Base-by-base conservation (phyloP, 1,139 yeast species). In the Sugiyamaella xylanicola region DNA sequence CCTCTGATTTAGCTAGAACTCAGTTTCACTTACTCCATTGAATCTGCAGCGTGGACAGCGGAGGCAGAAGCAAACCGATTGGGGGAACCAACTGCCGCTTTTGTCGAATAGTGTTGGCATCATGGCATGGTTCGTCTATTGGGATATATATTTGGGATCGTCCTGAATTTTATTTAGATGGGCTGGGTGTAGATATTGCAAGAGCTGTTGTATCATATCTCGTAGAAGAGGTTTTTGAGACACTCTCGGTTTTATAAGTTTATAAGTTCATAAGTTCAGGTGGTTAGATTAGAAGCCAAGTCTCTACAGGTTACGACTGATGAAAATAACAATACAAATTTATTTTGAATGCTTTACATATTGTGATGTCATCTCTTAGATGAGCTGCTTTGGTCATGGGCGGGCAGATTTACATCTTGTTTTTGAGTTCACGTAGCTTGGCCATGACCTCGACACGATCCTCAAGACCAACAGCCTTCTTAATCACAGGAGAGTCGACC, bases 371-470 rank as follows among this genome's bases (percentile, higher is more conserved):
- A n/a, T n/a, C n/a, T 41, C 20, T 16, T 41, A 21, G n/a, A 9
- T 29, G 35, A 13, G 35, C 13, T 29, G 35, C 35, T 29, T 9
- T 9, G 37, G 13, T 32, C 15, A 16, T 32, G 15, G 15, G 4
- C 16, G 35, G 9, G 11, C 35, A 29, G 13, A 32, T 21, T 59
- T 71, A 80, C 70, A 77, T 71, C 52, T 69, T 73, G 67, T 89
- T 88, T 73, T 89, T 89, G 80, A 88, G 69, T 63, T 82, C 82
- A 61, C 97, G 79, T 64, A 89, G 74, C 62, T 74, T 77, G 42
- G 77, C 78, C 93, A 89, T 87, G 39, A 87, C 81, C 17, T 78
- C 81, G 11, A 75, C 75, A 1, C 79, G 75, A 42, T 75, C 72
- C 25, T 68, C 65, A 0, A 77, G 75, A 1, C 77, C 74, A 0